A percentile compares a stretch with the other conserved stretches of the same genome.
These are phyloP conservation scores for Limnomonas spitsbergensis DNA, from an alignment of 139 green algal genomes.

Conservation along the genomic window DNA sequence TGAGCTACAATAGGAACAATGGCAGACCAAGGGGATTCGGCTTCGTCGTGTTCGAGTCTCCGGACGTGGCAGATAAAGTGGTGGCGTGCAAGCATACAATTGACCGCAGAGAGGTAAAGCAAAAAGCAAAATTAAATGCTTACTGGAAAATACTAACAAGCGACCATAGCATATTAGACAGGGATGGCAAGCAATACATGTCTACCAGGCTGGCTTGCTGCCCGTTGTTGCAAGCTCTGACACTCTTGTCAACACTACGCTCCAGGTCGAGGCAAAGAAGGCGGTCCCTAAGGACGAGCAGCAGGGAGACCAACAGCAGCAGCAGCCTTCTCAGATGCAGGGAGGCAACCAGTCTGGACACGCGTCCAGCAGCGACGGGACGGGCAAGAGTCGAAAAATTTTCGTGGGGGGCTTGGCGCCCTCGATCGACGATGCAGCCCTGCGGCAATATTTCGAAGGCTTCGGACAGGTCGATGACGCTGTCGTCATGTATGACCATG, in stretches of 20 bases:
- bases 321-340: slow-evolving; percentile 6
- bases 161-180: too few species aligned
- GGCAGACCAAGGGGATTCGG: slow-evolving; percentile 85
- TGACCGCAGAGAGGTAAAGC: slow-evolving; percentile 79
- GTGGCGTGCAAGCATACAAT: slow-evolving; percentile 85
- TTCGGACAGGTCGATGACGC: slow-evolving; percentile 82
- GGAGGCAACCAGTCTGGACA: neutral
- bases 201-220: too few species aligned
- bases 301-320: slow-evolving; percentile 21
- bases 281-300: slow-evolving; percentile 89
- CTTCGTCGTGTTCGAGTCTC: slow-evolving; percentile 88
- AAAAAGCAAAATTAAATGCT: slow-evolving; percentile 10
- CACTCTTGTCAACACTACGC: too few species aligned
- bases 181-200: too few species aligned
- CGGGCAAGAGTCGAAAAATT: slow-evolving; percentile 68
- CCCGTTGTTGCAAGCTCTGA: too few species aligned
- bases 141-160: too few species aligned
- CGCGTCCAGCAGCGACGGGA: neutral
- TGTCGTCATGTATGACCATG: slow-evolving; percentile 96
- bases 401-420: slow-evolving; percentile 92
- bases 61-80: slow-evolving; percentile 85
- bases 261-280: slow-evolving; percentile 93
- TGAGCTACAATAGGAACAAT: slow-evolving; percentile 84
- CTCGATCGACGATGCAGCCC: slow-evolving; percentile 76
- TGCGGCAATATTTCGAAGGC: slow-evolving; percentile 70